Percentiles rank a stretch among this genome's conserved stretches.
Evolutionary conservation across 2,329 filamentous ascomycete genomes (phyloP).

Genomic region (Trichoderma endophyticum): DNA sequence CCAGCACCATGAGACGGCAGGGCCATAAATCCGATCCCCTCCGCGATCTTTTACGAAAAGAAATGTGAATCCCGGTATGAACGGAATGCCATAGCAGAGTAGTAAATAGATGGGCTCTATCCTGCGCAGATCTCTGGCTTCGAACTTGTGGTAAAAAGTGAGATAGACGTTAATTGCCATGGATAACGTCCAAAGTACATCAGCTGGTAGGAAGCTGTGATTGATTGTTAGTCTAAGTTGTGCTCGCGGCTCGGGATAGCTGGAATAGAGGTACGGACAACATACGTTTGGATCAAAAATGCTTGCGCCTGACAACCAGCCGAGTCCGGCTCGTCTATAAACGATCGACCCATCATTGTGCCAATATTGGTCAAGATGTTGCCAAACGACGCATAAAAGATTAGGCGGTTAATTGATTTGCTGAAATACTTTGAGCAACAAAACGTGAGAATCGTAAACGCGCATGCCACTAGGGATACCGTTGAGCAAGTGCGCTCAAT

Average conservation of each 20-base stretch:
- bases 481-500: conserved; percentile 10
- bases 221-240: conserved; percentile 7
- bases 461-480: conserved; percentile 52
- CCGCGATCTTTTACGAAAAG: conserved; percentile 54
- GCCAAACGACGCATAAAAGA: conserved; percentile 76
- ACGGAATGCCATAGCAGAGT: conserved; percentile 66
- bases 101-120: conserved; percentile 67
- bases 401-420: conserved; percentile 75
- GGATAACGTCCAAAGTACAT: conserved; percentile 68
- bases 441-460: conserved; percentile 69
- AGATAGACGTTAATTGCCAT: conserved; percentile 80
- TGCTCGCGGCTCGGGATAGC: background rate
- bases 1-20: conserved; percentile 79
- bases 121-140: conserved; percentile 55
- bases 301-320: conserved; percentile 63
- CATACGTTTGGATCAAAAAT: conserved; percentile 71
- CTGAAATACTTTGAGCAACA: conserved; percentile 61
- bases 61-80: conserved; percentile 61
- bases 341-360: conserved; percentile 61
- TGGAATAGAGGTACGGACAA: background rate
- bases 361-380: conserved; percentile 71
- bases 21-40: conserved; percentile 60
- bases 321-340: conserved; percentile 42
- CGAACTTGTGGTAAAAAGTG: conserved; percentile 69
- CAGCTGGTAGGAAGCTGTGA: conserved; percentile 69